Conservation (phyloP, 2,329 filamentous ascomycete genomes). For the Paecilomyces sp. region DNA sequence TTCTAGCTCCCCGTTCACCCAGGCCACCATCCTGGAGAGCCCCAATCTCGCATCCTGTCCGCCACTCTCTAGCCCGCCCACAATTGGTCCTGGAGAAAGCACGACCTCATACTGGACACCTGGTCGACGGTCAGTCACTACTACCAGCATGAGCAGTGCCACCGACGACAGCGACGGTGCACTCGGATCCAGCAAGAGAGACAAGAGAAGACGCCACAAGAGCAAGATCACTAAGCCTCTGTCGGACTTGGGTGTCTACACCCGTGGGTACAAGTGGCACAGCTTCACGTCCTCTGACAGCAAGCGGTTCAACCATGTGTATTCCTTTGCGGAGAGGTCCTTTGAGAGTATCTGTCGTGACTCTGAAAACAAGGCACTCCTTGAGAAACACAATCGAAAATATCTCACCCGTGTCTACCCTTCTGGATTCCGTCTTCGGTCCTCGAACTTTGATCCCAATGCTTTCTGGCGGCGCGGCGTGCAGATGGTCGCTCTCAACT, state of each 20-base stretch:
- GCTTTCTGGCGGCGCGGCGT: conserved; percentile 92
- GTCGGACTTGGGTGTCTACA: conserved; percentile 76
- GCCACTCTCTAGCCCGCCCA: conserved; percentile 46
- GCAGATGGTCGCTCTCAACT: conserved; percentile 96
- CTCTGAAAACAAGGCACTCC: conserved; percentile 64
- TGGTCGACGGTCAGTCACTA: conserved; percentile 47
- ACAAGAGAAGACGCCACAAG: conserved; percentile 55
- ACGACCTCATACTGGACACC: conserved; percentile 40
- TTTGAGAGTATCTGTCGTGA: conserved; percentile 76
- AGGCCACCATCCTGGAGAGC: conserved; percentile 56
- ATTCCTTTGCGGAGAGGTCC: conserved; percentile 85
- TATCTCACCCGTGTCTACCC: conserved; percentile 94
- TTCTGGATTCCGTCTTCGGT: conserved; percentile 70
- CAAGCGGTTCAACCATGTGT: conserved; percentile 86
- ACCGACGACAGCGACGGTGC: conserved; percentile 71
- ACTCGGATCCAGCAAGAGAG: conserved; percentile 47
- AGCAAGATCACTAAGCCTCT: conserved; percentile 84
- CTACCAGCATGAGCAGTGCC: conserved; percentile 50
- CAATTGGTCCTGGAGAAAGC: conserved; percentile 44
- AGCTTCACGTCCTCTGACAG: conserved; percentile 73
- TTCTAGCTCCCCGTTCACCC: conserved; percentile 68
- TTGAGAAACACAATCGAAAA: conserved; percentile 85
- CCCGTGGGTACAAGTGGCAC: conserved; percentile 72
- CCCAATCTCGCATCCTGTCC: conserved; percentile 42
- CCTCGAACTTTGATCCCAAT: conserved; percentile 90